phyloP scores from a whole-genome alignment of 192 early-diverging fungal species.

The Paraglomus brasilianum region DNA sequence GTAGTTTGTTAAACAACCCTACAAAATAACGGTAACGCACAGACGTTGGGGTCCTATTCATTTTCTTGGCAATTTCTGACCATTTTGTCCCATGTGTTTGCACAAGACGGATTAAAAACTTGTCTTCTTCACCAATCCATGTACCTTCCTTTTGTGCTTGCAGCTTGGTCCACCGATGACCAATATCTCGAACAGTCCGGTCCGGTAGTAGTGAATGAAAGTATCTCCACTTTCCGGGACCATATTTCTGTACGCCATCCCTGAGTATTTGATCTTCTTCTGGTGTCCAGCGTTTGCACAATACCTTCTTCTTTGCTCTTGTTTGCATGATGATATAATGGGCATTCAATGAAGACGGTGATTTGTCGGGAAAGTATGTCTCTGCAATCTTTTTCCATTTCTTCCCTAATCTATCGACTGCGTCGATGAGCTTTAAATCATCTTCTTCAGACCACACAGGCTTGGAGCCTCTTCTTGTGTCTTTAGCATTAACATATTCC shows the following conservation, averaged over 20 bases:
- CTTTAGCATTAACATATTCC: too few species aligned
- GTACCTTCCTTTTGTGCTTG: background rate
- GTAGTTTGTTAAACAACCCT: too few species aligned
- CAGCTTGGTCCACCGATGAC: background rate
- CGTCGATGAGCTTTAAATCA: too few species aligned
- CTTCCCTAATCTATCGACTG: background rate
- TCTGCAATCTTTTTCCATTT: background rate
- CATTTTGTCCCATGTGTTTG: background rate
- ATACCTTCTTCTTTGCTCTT: too few species aligned
- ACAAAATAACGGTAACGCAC: too few species aligned
- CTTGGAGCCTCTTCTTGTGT: too few species aligned
- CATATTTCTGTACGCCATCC: background rate
- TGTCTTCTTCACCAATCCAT: constrained; percentile 17
- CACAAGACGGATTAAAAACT: background rate
- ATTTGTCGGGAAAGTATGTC: background rate
- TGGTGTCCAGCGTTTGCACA: constrained; percentile 6
- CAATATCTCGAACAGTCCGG: background rate
- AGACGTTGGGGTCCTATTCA: too few species aligned
- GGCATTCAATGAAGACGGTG: background rate
- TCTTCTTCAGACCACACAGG: too few species aligned
- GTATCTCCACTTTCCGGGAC: background rate
- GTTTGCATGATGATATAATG: too few species aligned
- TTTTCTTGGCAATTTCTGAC: too few species aligned
- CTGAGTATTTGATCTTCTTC: constrained; percentile 4
- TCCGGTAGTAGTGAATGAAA: background rate